phyloP scores from a whole-genome alignment of 2,329 filamentous ascomycete genomes.

The Dothidotthia symphoricarpi region DNA sequence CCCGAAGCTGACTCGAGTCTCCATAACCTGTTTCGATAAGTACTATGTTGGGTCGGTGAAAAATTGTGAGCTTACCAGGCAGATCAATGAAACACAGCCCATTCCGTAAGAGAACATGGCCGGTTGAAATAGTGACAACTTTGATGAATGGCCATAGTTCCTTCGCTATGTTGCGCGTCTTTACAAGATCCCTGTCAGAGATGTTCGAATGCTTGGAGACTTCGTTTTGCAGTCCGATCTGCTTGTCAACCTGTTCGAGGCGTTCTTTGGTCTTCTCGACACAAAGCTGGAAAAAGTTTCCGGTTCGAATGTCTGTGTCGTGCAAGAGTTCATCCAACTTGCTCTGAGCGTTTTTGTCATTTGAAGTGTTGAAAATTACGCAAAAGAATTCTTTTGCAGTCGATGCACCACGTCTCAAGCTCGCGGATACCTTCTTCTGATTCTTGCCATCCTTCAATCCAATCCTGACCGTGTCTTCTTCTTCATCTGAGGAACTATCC shows the following conservation, averaged over 20 bases:
- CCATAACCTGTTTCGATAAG: conserved; percentile 11
- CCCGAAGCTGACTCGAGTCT: conserved; percentile 15
- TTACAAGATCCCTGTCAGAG: conserved; percentile 3
- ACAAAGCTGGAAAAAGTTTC: conserved; percentile 1
- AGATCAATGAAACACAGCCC: conserved; percentile 11
- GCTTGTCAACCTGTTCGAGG: background rate
- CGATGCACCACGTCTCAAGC: background rate
- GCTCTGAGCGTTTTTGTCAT: background rate
- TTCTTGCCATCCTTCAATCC: background rate
- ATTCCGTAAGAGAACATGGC: conserved; percentile 8
- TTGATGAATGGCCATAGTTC: conserved; percentile 13
- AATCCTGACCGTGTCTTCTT: too few species aligned
- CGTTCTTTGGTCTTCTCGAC: background rate
- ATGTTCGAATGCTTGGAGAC: conserved; percentile 2
- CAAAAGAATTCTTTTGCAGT: conserved; percentile 13
- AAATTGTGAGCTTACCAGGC: conserved; percentile 14
- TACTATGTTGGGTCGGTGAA: too few species aligned
- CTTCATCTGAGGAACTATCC: too few species aligned
- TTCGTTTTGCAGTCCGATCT: too few species aligned
- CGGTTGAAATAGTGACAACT: conserved; percentile 7
- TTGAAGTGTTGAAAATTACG: conserved; percentile 11
- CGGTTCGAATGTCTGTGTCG: conserved; percentile 4
- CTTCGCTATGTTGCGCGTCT: background rate
- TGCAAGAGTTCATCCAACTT: conserved; percentile 2
- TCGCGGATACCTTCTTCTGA: background rate